A percentile compares a stretch with the other conserved stretches of the same genome.
phyloP scores from a whole-genome alignment of 306 rosid genomes.

The Abrus precatorius region DNA sequence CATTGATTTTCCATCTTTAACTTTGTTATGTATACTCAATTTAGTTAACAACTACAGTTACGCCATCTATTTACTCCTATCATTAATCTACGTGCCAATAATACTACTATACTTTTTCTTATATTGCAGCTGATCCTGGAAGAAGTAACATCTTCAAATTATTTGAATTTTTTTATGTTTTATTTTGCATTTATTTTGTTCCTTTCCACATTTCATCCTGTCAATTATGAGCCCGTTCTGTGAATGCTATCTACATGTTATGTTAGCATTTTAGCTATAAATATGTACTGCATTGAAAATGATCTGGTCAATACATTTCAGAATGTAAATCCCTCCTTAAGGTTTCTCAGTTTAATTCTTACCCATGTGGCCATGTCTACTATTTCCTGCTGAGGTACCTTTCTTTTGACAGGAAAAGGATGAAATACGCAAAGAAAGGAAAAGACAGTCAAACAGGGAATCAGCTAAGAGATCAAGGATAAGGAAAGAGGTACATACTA shows the following conservation, averaged over 20 bases:
- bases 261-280: slow-evolving; percentile 21
- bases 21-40: neutral
- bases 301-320: slow-evolving; percentile 11
- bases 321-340: slow-evolving; percentile 23
- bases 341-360: slow-evolving; percentile 26
- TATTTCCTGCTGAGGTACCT: slow-evolving; percentile 24
- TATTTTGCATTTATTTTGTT: slow-evolving; percentile 15
- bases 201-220: neutral
- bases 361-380: neutral
- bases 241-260: slow-evolving; percentile 18
- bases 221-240: slow-evolving; percentile 5
- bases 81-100: neutral
- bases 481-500: slow-evolving; percentile 61
- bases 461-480: slow-evolving; percentile 72
- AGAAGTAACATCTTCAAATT: slow-evolving; percentile 29
- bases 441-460: slow-evolving; percentile 68
- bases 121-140: neutral
- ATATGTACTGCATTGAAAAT: slow-evolving; percentile 22
- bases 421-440: slow-evolving; percentile 62
- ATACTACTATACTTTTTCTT: slow-evolving; percentile 21
- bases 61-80: neutral
- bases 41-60: neutral
- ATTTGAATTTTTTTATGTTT: neutral
- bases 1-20: neutral
- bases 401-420: slow-evolving; percentile 60